Evolutionary conservation across 2,329 filamentous ascomycete species (phyloP).

Genomic region (Fusarium sp.): DNA sequence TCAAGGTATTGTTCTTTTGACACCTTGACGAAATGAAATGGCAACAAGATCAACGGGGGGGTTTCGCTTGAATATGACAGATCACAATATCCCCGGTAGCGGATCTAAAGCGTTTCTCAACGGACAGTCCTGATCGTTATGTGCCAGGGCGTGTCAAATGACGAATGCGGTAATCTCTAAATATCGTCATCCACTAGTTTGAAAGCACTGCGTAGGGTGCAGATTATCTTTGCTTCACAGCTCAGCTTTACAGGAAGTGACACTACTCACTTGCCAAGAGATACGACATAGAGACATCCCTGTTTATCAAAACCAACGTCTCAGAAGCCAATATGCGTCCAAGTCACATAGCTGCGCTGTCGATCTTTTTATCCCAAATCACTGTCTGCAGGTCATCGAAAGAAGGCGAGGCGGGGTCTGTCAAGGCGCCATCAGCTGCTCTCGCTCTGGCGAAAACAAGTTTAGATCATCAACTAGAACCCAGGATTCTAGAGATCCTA

Average conservation of each 20-base stretch:
- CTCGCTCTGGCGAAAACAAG: background rate
- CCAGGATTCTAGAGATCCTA: background rate
- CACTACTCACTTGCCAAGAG: background rate
- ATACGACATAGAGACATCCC: background rate
- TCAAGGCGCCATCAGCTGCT: background rate
- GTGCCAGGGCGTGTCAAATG: background rate
- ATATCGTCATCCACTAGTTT: background rate
- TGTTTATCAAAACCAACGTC: background rate
- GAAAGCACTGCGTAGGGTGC: background rate
- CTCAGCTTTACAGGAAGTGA: no score
- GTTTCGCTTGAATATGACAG: background rate
- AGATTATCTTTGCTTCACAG: background rate
- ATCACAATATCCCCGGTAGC: rapidly evolving
- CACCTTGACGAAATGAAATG: background rate
- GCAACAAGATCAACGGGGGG: background rate
- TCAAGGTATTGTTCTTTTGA: rapidly evolving
- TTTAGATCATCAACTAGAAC: background rate
- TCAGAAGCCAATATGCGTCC: background rate
- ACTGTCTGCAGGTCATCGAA: background rate
- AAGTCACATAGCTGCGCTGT: background rate
- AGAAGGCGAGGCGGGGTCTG: background rate
- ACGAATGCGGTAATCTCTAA: background rate
- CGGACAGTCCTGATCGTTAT: no score
- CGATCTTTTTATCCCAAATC: background rate
- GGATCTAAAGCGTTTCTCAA: background rate